Evolutionary conservation across 371 early-diverging fungal species (phyloP), one percentile per base, ranked within the genome.

Genomic region (Syncephalastrum racemosum): DNA sequence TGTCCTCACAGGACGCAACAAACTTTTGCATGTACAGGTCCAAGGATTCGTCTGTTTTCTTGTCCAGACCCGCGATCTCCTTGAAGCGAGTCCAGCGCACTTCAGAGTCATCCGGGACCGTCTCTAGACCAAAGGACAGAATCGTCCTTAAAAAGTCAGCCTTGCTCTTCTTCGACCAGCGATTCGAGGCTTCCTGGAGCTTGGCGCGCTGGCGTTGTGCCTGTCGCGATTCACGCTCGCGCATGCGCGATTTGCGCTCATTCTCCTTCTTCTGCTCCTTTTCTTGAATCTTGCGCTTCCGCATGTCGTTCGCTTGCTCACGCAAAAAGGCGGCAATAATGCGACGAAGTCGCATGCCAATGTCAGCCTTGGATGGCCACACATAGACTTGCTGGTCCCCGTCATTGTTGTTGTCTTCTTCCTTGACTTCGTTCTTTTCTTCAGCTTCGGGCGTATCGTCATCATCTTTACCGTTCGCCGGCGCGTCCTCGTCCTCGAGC

Each of bases 351-450:
- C 92, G 84, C 66, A 84, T 73, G 25, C 92, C 92, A 59, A 89
- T 81, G 50, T 92, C 92, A 12, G 85, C 81, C 68, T 86, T 83
- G 53, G 82, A 82, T 5, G 88, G 88, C 86, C 86, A 88, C 1
- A 78, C 68, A 27, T 70, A 71, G 0, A 75, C 66, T 56, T 67
- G 24, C 45, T 20, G 47, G 36, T 14, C n/a, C 7, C 14, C 16
- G 36, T 24, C n/a, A 43, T n/a, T 41, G 4, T 4, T 13, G 12
- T 4, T 4, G 15, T 31, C n/a, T 42, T 49, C n/a, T 15, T 47
- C 41, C 24, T 39, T 50, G 10, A 13, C 64, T 18, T 56, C 56
- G 8, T 58, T 67, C 16, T 42, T 59, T 15, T 60, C 58, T 42
- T 63, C 56, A 20, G 16, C 49, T 27, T 54, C 54, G 25, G 36